Evolutionary conservation across 805 yeast genomes (phyloP), one percentile per base, ranked within the genome.

Genomic region (Hanseniaspora pseudoguilliermondii): DNA sequence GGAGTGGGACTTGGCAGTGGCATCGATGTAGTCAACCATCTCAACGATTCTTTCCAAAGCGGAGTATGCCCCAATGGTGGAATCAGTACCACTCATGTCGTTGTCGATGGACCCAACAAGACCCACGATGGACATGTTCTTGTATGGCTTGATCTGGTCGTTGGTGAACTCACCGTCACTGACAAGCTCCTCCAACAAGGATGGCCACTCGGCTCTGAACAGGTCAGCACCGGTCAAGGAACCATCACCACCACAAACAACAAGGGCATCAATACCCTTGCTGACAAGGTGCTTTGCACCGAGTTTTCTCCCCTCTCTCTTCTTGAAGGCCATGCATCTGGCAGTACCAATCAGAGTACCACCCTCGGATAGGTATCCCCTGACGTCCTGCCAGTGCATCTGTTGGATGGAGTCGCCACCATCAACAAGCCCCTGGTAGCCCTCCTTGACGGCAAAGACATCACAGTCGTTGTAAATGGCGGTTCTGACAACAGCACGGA

Each of bases 181-280:
- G 27, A 76, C 76, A 57, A 93, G 77, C 66, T 93, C 97, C 55
- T 76, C 73, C 39, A 93, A 76, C 61, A 93, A 76, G 8, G 84
- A 76, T 2, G 97, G 96, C 98, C 98, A 93, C 70, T 93, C 98
- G 35, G 80, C 69, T 68, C 98, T 81, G 76, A 93, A 89, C 61
- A 85, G 72, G 69, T 93, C 97, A 15, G 98, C 98, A 65, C 98
- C 98, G 0, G 98, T 93, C 59, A 93, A 76, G 1, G 97, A 90
- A 52, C 98, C 98, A 70, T 93, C 98, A 73, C 98, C 98, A 65
- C 98, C 98, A 73, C 96, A 87, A 16, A 93, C 97, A 59, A 93
- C 82, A 58, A 93, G 75, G 1, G 96, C 97, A 66, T 93, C 97
- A 60, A 93, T 90, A 59, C 97, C 97, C 64, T 82, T 80, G 15